Base-by-base conservation (phyloP, 2,329 filamentous ascomycete species). In the Colletotrichum phormii region DNA sequence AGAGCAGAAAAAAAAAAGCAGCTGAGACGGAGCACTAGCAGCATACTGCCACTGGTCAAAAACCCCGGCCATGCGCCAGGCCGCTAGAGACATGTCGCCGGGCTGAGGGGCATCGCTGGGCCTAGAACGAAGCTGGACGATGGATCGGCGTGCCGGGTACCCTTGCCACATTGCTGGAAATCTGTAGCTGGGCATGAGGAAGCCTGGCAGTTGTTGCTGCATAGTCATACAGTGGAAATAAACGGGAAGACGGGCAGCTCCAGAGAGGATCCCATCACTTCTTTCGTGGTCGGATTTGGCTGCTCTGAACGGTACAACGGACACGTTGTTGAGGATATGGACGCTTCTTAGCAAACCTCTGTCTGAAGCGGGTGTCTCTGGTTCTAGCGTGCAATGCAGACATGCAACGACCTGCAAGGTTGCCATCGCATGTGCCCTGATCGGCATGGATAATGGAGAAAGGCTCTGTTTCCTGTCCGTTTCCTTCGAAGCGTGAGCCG, bases 71-170 rank as follows among this genome's bases (percentile, higher is more conserved):
- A 26, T 58, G 22, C 60, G 24, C 9, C 33, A 49, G 57, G 61
- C 64, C 22, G 31, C 33, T 55, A 68, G 53, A 68, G 69, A 64
- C 65, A 64, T 29, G 49, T 35, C 51, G 51, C 65, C 65, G 53
- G 49, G 59, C 22, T 42, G 42, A 60, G 65, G 70, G 54, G 58
- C 51, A 67, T 26, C 31, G 22, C 53, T 49, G 66, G 60, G 70
- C 70, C 65, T 72, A 60, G 70, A 64, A 64, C 70, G 65, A 64
- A 68, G 53, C 64, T 64, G 69, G 58, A 57, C 11, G 69, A 63
- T 58, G 65, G 70, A 72, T 70, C 60, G 66, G 66, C 66, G 60
- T 61, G 46, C 69, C 42, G 31, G 64, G 69, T 60, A 62, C 64
- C 69, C 69, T 63, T 72, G 70, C 54, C 70, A 54, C 60, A 2